Percentiles rank a stretch among this genome's conserved stretches.
Conservation (phyloP, 106 monocot genomes). For the Platanthera guangdongensis region DNA sequence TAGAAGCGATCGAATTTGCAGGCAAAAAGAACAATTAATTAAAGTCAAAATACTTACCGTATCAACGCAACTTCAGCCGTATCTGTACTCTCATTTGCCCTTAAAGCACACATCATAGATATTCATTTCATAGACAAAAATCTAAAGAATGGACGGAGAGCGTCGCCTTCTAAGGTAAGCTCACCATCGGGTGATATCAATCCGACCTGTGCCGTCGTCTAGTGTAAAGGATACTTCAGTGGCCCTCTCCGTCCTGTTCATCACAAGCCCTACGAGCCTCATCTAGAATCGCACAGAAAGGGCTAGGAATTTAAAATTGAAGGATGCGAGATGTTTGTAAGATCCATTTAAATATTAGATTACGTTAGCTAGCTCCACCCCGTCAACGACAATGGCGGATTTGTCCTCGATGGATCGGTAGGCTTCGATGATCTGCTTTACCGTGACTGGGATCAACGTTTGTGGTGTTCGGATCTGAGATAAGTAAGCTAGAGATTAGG, state of each 20-base stretch:
- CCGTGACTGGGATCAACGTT: constrained; percentile 47
- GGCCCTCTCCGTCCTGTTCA: constrained; percentile 57
- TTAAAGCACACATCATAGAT: constrained; percentile 13
- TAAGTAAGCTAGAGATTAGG: background rate
- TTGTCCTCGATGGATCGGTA: constrained; percentile 32
- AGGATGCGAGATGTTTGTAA: background rate
- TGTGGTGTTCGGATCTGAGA: constrained; percentile 38
- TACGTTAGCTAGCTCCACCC: constrained; percentile 32
- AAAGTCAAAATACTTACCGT: constrained; percentile 31
- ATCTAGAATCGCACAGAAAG: constrained; percentile 26
- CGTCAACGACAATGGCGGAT: constrained; percentile 32
- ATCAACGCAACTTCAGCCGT: constrained; percentile 39
- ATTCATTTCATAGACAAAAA: background rate
- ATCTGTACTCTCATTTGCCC: constrained; percentile 63
- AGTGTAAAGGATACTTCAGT: constrained; percentile 71
- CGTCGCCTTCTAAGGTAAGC: background rate
- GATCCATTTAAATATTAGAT: background rate
- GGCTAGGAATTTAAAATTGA: background rate
- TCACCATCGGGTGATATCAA: constrained; percentile 64
- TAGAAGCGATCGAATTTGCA: background rate
- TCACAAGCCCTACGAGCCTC: constrained; percentile 56
- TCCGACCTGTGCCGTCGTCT: constrained; percentile 74
- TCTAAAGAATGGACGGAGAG: background rate
- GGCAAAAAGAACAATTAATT: background rate
- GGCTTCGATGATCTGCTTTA: constrained; percentile 60